Percentiles rank a stretch among this genome's conserved stretches.
Conservation (phyloP, 345 rosid genomes). For the Eucalyptus sp. region DNA sequence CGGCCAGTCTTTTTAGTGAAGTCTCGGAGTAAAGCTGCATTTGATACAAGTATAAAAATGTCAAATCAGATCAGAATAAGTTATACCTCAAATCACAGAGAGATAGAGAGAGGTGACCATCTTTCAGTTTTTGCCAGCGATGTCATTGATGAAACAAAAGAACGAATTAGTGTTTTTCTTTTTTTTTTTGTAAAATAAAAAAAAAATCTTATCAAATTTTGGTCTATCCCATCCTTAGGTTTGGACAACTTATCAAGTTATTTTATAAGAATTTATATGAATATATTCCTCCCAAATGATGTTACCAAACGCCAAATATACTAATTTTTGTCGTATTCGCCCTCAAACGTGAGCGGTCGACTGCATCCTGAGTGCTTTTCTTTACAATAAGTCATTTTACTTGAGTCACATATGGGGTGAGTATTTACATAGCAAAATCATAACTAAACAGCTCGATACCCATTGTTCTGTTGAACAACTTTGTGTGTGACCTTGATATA, state of each 20-base stretch:
- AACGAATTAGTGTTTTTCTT: not conserved
- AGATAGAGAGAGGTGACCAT: not conserved
- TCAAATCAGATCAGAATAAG: not conserved
- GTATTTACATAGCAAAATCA: not conserved
- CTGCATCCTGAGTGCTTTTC: not conserved
- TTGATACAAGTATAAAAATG: not conserved
- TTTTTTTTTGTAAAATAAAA: not conserved
- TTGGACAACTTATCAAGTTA: not conserved
- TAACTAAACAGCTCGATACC: not conserved
- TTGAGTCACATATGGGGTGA: not conserved
- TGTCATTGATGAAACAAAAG: not conserved
- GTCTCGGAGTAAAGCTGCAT: not conserved
- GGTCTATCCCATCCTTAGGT: not conserved
- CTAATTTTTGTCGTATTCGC: not conserved
- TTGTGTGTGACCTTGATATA: not conserved
- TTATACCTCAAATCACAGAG: not conserved
- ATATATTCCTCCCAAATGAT: not conserved
- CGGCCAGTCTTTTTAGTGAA: not conserved
- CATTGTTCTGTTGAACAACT: not conserved
- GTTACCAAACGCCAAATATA: not conserved
- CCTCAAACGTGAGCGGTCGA: not conserved
- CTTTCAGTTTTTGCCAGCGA: not conserved
- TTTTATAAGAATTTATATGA: not conserved
- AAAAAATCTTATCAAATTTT: not conserved
- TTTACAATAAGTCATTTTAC: not conserved